Conservation (phyloP, 2,329 filamentous ascomycete genomes). For the Fusarium multiceps region DNA sequence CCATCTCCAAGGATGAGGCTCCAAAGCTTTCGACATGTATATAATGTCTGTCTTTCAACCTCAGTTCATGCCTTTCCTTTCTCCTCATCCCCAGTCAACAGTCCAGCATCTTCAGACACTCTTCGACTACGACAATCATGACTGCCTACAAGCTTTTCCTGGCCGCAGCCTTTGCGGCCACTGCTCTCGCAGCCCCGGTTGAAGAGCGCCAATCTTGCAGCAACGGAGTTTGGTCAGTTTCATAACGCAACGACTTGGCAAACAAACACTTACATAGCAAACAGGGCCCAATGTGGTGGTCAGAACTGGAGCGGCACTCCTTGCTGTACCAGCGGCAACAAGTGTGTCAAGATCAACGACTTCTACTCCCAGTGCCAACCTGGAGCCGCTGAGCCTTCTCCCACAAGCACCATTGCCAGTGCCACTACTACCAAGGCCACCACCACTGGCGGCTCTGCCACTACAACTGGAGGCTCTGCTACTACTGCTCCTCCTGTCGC, state of each 20-base stretch:
- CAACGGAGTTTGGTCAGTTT: conserved; percentile 31
- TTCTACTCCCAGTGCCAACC: conserved; percentile 42
- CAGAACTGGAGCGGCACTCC: conserved; percentile 57
- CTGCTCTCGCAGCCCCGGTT: conserved; percentile 54
- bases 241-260: fast-evolving
- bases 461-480: conserved; percentile 14
- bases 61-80: not conserved
- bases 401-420: conserved; percentile 21
- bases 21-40: not conserved
- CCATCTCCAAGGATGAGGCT: not conserved
- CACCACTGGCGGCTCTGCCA: conserved; percentile 1
- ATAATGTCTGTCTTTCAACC: conserved; percentile 8
- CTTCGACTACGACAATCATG: conserved; percentile 21
- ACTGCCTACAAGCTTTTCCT: conserved; percentile 29
- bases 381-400: conserved; percentile 26
- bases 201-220: conserved; percentile 50
- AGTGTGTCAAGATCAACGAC: conserved; percentile 43
- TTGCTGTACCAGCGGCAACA: conserved; percentile 52
- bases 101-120: not conserved
- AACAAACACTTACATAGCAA: conserved; percentile 12
- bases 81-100: conserved; percentile 4
- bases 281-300: conserved; percentile 59
- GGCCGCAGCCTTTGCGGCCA: conserved; percentile 33
- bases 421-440: conserved; percentile 24
- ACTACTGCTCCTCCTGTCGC: conserved; percentile 45